Evolutionary conservation across 1,139 yeast genomes (phyloP).

Genomic region (Yamadazyma dushanensis): DNA sequence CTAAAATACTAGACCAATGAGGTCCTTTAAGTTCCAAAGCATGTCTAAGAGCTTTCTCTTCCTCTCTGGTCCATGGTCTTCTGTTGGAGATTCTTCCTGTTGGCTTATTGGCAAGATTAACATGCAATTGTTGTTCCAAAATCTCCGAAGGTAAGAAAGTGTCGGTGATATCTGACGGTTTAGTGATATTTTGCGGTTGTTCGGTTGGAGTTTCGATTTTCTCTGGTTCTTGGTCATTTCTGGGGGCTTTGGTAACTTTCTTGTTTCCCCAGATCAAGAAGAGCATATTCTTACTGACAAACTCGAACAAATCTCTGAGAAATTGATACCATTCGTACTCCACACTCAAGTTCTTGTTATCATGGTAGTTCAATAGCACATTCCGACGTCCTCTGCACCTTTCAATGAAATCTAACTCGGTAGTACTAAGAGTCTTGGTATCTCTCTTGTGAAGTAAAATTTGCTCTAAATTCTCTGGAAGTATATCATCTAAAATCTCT

Average conservation of each 20-base stretch:
- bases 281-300: slow-evolving; percentile 73
- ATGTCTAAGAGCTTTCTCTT: slow-evolving; percentile 79
- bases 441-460: slow-evolving; percentile 25
- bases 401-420: slow-evolving; percentile 68
- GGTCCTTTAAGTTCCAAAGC: slow-evolving; percentile 88
- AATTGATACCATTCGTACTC: slow-evolving; percentile 36
- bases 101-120: slow-evolving; percentile 33
- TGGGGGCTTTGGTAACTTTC: slow-evolving; percentile 22
- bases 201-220: slow-evolving; percentile 1
- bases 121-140: slow-evolving; percentile 46
- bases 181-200: slow-evolving; percentile 1
- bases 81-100: slow-evolving; percentile 34
- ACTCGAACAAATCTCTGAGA: slow-evolving; percentile 69
- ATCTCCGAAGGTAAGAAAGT: slow-evolving; percentile 48
- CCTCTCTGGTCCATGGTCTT: slow-evolving; percentile 85
- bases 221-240: slow-evolving; percentile 5
- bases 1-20: slow-evolving; percentile 88
- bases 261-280: slow-evolving; percentile 69
- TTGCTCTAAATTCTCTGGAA: slow-evolving; percentile 66
- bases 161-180: slow-evolving; percentile 9
- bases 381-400: slow-evolving; percentile 72
- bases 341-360: slow-evolving; percentile 43
- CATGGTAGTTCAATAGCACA: slow-evolving; percentile 50
- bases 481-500: slow-evolving; percentile 73
- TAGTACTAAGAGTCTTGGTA: slow-evolving; percentile 50